Base-by-base conservation (phyloP, 352 stramenopile species). In the Lagenidium giganteum region DNA sequence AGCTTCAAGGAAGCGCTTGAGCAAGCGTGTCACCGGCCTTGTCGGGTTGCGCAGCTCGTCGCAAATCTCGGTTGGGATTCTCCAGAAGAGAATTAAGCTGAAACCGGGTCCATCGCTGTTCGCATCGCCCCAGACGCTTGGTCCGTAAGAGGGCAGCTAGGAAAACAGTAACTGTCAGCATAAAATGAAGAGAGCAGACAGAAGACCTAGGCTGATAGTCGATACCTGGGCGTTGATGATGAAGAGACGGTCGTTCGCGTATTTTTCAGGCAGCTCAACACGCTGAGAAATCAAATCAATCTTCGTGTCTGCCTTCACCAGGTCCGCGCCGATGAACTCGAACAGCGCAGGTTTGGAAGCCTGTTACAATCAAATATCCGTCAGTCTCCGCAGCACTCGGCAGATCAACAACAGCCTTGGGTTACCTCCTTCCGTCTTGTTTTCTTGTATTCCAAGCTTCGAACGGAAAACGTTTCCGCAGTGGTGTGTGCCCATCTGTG, bases 221-320 rank as follows among this genome's bases (percentile, higher is more conserved):
- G 37, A 21, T 72, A 87, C 74, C 70, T 88, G 80, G 21, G 73
- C 72, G 48, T 93, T 89, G 53, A 93, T 72, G 42, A 93, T 75
- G 46, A 93, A 90, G 17, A 93, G 54, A 14, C 69, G 75, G 50
- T 72, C 68, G 33, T 72, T 56, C 3, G 57, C 64, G 28, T 77
- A 53, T n/a, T 83, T 51, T 5, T 62, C 56, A 13, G 80, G 72
- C 14, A 90, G 63, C 28, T 83, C 62, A 7, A 93, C 60, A n/a
- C 68, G 75, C 47, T 90, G 62, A 0, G 71, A 81, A 41, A 93
- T 83, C 18, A 83, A 54, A 51, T 93, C 77, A 13, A 88, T 56
- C 42, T 93, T 93, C 18, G 57, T 54, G 5, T 80, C 59, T 1
- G 76, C 89, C 22, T 69, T 68, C 41, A 93, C 55, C 8, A 93